Evolutionary conservation across 208 protist species (phyloP).

Genomic region (Strigomonas culicis): DNA sequence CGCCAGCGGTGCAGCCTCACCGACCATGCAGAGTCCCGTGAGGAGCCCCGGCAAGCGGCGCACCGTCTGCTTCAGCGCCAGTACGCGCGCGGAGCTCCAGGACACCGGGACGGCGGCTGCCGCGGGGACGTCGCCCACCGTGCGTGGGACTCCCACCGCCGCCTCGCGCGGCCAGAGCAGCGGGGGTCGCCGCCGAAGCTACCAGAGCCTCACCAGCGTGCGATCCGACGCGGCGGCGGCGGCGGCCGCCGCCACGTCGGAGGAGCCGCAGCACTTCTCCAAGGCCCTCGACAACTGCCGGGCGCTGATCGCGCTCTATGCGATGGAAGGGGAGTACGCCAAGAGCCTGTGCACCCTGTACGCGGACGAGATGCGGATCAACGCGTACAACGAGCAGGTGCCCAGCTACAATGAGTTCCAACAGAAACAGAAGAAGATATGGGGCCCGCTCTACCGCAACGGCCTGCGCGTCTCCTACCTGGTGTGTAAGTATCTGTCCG

Average conservation of each 20-base stretch:
- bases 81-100: too few relatives aligned
- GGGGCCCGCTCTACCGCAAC: conserved; percentile 66
- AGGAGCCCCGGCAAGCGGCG: not conserved
- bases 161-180: too few relatives aligned
- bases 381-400: conserved; percentile 54
- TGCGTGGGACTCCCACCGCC: too few relatives aligned
- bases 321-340: conserved; percentile 32
- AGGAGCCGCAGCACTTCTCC: not conserved
- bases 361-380: conserved; percentile 40
- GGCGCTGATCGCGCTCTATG: conserved; percentile 22
- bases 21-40: too few relatives aligned
- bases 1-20: too few relatives aligned
- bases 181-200: too few relatives aligned
- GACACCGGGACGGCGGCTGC: too few relatives aligned
- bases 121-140: too few relatives aligned
- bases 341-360: conserved; percentile 17
- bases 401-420: conserved; percentile 46
- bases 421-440: conserved; percentile 32
- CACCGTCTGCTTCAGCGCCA: not conserved
- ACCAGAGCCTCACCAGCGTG: not conserved
- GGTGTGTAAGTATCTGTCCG: conserved; percentile 52
- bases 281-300: conserved; percentile 13
- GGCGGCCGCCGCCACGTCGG: not conserved
- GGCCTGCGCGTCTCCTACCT: conserved; percentile 58
- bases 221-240: too few relatives aligned